Percentiles rank a stretch among this genome's conserved stretches.
Conservation (phyloP, 2,329 filamentous ascomycete species). For the Verticillium albo-atrum region DNA sequence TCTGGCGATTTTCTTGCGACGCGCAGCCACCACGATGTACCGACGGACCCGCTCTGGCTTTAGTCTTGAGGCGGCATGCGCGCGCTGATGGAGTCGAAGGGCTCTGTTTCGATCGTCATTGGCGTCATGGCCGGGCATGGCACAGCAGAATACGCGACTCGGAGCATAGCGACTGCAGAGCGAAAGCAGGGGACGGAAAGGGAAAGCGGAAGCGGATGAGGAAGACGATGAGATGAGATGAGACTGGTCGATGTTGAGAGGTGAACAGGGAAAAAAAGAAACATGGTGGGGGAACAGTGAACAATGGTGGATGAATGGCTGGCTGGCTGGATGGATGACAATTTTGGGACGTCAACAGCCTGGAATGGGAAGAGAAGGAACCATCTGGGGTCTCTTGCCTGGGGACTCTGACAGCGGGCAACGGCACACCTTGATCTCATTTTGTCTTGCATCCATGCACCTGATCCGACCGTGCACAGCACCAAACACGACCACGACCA, state of each 20-base stretch:
- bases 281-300: neutral
- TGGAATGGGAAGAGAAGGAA: neutral
- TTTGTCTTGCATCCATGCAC: slow-evolving; percentile 1
- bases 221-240: too few relatives aligned
- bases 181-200: neutral
- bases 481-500: neutral
- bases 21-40: neutral
- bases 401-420: neutral
- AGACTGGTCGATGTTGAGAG: neutral
- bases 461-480: neutral
- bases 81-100: neutral
- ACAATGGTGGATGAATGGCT: too few relatives aligned
- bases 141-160: neutral
- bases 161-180: neutral
- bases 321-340: too few relatives aligned
- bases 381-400: neutral
- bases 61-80: neutral
- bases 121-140: neutral
- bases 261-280: neutral
- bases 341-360: neutral
- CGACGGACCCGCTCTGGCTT: neutral
- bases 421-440: slow-evolving; percentile 1
- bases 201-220: too few relatives aligned
- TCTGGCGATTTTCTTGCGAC: neutral
- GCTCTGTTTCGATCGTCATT: neutral